These are phyloP conservation scores for Cyclostephanos tholiformis DNA, from an alignment of 108 stramenopile species.

Conservation along the genomic window DNA sequence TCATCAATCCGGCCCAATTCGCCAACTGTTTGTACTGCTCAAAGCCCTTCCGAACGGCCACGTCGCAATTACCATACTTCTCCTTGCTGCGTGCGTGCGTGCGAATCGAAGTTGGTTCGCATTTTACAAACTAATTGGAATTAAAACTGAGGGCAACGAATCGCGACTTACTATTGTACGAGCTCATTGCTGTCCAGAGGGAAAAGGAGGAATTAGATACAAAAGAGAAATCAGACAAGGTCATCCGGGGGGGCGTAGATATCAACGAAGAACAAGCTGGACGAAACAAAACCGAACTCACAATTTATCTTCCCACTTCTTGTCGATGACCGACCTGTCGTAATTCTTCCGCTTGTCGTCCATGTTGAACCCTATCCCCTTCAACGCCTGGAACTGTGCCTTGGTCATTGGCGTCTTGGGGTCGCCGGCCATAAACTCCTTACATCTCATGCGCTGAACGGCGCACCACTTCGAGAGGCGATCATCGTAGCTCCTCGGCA, in stretches of 20 bases:
- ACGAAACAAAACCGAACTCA: background rate
- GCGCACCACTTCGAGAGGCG: constrained; percentile 20
- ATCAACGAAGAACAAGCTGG: background rate
- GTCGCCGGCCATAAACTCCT: background rate
- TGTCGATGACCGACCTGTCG: constrained; percentile 18
- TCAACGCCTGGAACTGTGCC: constrained; percentile 14
- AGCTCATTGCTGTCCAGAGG: constrained; percentile 12
- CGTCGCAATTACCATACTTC: constrained; percentile 28
- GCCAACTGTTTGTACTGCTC: constrained; percentile 28
- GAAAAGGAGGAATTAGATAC: background rate
- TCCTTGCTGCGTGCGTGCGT: constrained; percentile 15
- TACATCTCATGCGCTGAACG: constrained; percentile 10
- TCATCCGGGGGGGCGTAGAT: background rate
- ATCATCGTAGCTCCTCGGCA: constrained; percentile 8
- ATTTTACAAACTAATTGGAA: background rate
- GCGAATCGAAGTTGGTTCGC: background rate
- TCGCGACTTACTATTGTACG: constrained; percentile 6
- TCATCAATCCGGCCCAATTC: constrained; percentile 27
- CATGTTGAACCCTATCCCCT: constrained; percentile 8
- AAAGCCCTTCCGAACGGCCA: constrained; percentile 21
- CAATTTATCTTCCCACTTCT: constrained; percentile 26
- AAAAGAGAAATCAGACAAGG: background rate
- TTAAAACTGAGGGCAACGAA: background rate
- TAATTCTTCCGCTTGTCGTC: constrained; percentile 9
- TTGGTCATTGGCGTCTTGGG: constrained; percentile 2